Evolutionary conservation across 129 eudicot species (phyloP).

Genomic region (Chrysanthemum makinoi): DNA sequence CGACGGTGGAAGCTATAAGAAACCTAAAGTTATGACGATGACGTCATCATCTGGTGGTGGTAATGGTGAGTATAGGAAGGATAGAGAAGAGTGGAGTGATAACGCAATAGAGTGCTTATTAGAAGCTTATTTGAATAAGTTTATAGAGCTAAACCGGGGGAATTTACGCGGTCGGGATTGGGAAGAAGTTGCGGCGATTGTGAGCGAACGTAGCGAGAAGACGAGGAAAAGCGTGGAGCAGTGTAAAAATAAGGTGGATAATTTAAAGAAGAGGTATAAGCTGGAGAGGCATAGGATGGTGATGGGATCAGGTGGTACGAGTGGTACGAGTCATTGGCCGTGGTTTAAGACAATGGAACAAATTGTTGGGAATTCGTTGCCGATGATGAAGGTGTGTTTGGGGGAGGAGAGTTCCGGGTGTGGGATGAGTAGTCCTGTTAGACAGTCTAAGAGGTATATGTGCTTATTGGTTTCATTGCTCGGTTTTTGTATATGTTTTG

Average conservation of each 20-base stretch:
- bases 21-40: conserved; percentile 34
- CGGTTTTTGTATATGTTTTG: neutral
- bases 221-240: conserved; percentile 84
- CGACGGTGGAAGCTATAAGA: conserved; percentile 59
- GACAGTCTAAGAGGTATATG: conserved; percentile 74
- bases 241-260: conserved; percentile 97
- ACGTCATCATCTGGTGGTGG: conserved; percentile 23
- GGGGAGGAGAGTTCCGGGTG: conserved; percentile 63
- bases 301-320: conserved; percentile 42
- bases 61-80: conserved; percentile 78
- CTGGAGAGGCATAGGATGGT: conserved; percentile 82
- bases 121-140: conserved; percentile 83
- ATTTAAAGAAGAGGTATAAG: conserved; percentile 93
- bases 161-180: conserved; percentile 95
- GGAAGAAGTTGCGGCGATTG: conserved; percentile 88
- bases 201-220: conserved; percentile 82
- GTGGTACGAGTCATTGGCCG: conserved; percentile 76
- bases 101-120: conserved; percentile 72
- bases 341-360: conserved; percentile 95
- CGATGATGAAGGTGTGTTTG: conserved; percentile 41
- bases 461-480: neutral
- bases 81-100: conserved; percentile 97
- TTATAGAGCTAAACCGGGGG: conserved; percentile 72
- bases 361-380: conserved; percentile 74
- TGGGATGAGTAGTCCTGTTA: conserved; percentile 44